phyloP scores from a whole-genome alignment of 2,329 filamentous ascomycete species.

The Claviceps pazoutovae region DNA sequence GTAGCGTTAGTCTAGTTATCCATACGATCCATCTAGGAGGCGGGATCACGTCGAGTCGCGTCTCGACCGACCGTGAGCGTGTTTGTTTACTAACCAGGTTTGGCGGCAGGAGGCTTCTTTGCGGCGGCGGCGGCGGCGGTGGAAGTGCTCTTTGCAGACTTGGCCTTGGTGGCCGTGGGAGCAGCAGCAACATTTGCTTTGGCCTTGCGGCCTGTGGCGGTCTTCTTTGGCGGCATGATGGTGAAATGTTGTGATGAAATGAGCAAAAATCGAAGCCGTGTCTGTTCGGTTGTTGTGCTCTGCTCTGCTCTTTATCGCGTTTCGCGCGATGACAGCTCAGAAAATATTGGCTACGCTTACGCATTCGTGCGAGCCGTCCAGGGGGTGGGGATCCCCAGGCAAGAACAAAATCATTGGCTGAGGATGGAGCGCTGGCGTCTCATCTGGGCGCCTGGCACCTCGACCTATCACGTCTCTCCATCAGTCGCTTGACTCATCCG shows the following conservation, averaged over 20 bases:
- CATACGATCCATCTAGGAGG: neutral
- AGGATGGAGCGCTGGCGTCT: neutral
- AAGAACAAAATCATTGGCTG: too few species aligned
- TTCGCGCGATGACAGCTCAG: neutral
- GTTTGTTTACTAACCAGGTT: conserved; percentile 5
- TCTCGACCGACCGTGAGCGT: neutral
- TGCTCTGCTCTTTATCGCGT: neutral
- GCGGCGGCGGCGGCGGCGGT: neutral
- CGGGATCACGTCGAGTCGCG: neutral
- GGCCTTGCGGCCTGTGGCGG: conserved; percentile 1
- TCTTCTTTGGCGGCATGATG: conserved; percentile 6
- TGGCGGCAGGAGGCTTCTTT: conserved; percentile 3
- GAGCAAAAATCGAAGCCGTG: neutral
- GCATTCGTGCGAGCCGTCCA: too few species aligned
- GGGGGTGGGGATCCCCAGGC: too few species aligned
- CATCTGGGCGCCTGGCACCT: neutral
- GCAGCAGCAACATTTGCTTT: neutral
- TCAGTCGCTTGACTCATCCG: too few species aligned
- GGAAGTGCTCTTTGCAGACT: conserved; percentile 1
- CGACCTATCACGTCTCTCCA: neutral
- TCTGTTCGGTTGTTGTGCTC: neutral
- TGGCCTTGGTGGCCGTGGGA: conserved; percentile 1
- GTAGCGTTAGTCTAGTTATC: neutral
- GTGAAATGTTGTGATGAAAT: neutral
- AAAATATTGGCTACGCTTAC: too few species aligned